Base-by-base conservation (phyloP, 768 basidiomycete species). In the Rhodotorula graminis region DNA sequence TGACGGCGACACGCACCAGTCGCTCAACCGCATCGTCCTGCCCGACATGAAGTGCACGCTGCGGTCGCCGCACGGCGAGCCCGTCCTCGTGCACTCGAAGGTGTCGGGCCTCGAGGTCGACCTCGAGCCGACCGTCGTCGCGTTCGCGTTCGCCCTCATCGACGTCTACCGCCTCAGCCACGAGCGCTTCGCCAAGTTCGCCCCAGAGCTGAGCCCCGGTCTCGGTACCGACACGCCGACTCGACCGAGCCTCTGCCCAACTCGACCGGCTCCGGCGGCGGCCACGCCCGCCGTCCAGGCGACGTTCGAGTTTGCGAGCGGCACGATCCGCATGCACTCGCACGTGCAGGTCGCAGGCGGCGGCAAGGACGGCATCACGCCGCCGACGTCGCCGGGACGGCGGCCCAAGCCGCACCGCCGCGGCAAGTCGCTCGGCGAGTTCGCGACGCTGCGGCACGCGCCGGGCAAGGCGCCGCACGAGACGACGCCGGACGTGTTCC, bases 51-150 rank as follows among this genome's bases (percentile, higher is more conserved):
- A 78, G 89, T 95, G 88, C 86, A 69, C 60, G 14, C 8, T 69
- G 3, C 67, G 67, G 1, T 8, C 53, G 5, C 23, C 67, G 4
- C 27, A 86, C 47, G 84, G 86, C 67, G 81, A 90, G 33, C 86
- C 86, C 82, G 82, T 91, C 66, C 82, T 82, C 40, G 90, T 90
- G 31, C 46, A 70, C 25, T 73, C 75, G 3, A 86, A 84, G 64
- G 89, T 95, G 76, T 90, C 87, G 77, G 93, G 93, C 21, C 93
- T 94, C 79, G 84, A 90, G 61, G 83, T 94, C 68, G 90, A 93
- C 77, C 82, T 95, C 33, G 92, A 93, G 79, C 88, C 91, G 0
- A 85, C 85, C 37, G 89, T 94, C 67, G 86, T 91, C 8, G 86
- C 87, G 71, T 91, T 87, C 77, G 83, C 92, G 14, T 91, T 89